Percentiles rank a stretch among this genome's conserved stretches.
Conservation (phyloP, 345 rosid genomes). For the Citrus medica region DNA sequence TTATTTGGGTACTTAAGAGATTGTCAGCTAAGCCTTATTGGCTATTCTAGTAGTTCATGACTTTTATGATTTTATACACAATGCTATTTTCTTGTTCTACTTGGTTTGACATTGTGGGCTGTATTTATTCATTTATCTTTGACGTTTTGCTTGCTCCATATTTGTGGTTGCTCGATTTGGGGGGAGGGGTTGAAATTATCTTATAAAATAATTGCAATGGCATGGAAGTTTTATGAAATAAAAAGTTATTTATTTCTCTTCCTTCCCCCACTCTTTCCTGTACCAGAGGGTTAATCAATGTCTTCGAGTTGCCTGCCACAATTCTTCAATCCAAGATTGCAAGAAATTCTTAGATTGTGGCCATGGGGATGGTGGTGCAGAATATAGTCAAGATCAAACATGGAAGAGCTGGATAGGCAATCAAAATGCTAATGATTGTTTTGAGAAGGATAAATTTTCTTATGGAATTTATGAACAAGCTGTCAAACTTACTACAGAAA, state of each 20-base stretch:
- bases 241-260: background rate
- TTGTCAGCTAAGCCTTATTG: background rate
- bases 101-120: background rate
- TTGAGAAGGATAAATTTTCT: conserved; percentile 28
- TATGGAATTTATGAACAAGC: conserved; percentile 61
- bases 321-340: conserved; percentile 21
- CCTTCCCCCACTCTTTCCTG: background rate
- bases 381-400: fast-evolving
- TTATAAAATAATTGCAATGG: background rate
- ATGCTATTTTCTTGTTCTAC: background rate
- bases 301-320: conserved; percentile 60
- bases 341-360: conserved; percentile 61
- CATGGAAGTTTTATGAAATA: background rate
- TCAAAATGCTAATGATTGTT: conserved; percentile 46
- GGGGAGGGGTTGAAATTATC: no score
- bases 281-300: conserved; percentile 88
- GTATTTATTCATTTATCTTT: background rate
- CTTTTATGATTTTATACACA: background rate
- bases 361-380: conserved; percentile 4
- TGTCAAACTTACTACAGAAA: conserved; percentile 49
- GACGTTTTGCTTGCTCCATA: background rate
- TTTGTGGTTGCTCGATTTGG: background rate
- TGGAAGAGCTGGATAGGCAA: conserved; percentile 34
- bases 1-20: background rate
- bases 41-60: background rate